Evolutionary conservation across 1,139 yeast genomes (phyloP).

Genomic region (Nakaseomyces uthaithaninus): DNA sequence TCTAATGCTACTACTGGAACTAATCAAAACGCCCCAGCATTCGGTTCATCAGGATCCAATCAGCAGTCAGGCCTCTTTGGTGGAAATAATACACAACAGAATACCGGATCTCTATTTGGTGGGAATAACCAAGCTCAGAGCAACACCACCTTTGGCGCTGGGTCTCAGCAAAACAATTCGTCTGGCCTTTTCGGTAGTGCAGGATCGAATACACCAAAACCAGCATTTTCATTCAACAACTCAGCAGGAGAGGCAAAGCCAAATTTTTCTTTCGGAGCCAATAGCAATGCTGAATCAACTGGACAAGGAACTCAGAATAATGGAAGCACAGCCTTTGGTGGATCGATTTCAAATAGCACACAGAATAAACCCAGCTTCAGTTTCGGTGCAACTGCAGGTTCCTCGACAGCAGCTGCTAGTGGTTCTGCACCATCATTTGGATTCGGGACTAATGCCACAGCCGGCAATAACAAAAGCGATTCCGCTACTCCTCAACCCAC

Average conservation of each 20-base stretch:
- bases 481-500: too few species aligned
- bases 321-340: constrained; percentile 15
- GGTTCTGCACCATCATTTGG: constrained; percentile 24
- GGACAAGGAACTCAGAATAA: constrained; percentile 3
- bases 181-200: background rate
- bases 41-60: background rate
- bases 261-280: background rate
- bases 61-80: constrained; percentile 14
- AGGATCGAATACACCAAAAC: background rate
- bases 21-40: background rate
- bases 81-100: constrained; percentile 13
- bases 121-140: background rate
- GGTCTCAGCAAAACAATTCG: background rate
- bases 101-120: constrained; percentile 6
- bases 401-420: constrained; percentile 14
- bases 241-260: background rate
- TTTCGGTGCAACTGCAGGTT: constrained; percentile 11
- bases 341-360: constrained; percentile 10
- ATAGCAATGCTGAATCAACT: background rate
- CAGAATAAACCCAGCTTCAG: constrained; percentile 11
- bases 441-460: constrained; percentile 20
- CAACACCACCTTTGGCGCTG: background rate
- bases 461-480: constrained; percentile 17
- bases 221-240: background rate
- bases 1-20: background rate